Percentiles rank a stretch among this genome's conserved stretches.
Conservation (phyloP, 441 rosid species). For the Gossypium gossypioides region DNA sequence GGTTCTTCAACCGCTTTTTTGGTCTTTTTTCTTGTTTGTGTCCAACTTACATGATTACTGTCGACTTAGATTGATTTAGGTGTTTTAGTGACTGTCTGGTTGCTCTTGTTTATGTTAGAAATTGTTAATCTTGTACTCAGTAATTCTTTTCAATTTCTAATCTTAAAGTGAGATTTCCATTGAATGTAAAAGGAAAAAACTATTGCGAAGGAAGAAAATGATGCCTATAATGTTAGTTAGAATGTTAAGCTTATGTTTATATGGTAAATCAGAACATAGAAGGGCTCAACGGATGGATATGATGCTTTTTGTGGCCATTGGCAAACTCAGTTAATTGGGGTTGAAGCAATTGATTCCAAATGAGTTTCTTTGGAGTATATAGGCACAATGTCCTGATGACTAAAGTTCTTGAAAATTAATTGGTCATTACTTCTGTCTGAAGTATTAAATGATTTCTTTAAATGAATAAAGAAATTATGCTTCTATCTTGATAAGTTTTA, state of each 20-base stretch:
- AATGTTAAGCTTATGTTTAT: neutral
- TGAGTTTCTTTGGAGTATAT: neutral
- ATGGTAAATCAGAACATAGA: neutral
- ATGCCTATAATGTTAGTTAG: neutral
- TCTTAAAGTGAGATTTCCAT: no score
- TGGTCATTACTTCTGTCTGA: neutral
- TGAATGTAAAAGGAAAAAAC: no score
- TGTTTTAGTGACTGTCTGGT: neutral
- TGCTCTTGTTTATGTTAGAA: neutral
- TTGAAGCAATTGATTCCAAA: neutral
- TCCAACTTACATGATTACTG: neutral
- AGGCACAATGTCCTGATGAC: neutral
- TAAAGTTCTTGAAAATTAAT: neutral
- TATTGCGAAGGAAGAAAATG: neutral
- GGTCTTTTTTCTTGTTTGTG: neutral
- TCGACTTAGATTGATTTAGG: neutral
- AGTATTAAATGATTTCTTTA: constrained; percentile 1
- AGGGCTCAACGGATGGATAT: neutral
- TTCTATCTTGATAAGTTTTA: neutral
- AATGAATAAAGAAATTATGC: neutral
- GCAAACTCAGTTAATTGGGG: neutral
- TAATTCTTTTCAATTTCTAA: neutral
- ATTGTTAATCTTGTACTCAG: neutral
- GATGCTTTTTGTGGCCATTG: neutral
- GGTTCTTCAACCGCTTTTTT: neutral